A percentile compares a stretch with the other conserved stretches of the same genome.
phyloP scores from a whole-genome alignment of 257 asterid species.

The Salvia hispanica region DNA sequence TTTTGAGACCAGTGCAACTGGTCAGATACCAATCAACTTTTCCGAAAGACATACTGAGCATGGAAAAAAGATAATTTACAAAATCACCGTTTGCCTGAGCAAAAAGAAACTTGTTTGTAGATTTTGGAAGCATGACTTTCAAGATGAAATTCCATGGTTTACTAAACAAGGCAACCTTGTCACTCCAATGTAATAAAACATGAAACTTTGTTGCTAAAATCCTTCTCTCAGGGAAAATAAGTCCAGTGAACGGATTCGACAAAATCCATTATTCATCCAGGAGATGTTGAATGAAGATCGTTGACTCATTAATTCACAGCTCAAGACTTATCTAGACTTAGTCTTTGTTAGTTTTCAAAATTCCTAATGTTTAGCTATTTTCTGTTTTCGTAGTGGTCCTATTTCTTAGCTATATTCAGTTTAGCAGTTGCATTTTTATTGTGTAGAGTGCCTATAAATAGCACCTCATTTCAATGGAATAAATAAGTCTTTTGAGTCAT shows the following conservation, averaged over 20 bases:
- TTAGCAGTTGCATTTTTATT: too few species aligned
- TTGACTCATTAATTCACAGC: too few species aligned
- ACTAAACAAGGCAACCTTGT: background rate
- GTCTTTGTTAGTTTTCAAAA: too few species aligned
- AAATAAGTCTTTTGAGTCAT: too few species aligned
- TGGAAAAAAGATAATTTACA: slow-evolving; percentile 12
- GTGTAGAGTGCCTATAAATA: too few species aligned
- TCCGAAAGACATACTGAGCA: slow-evolving; percentile 19
- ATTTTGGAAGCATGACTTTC: slow-evolving; percentile 15
- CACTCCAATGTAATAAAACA: background rate
- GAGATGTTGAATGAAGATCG: too few species aligned
- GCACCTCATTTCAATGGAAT: too few species aligned
- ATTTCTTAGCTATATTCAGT: too few species aligned
- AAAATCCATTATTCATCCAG: slow-evolving; percentile 3
- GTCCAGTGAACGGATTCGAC: slow-evolving; percentile 1
- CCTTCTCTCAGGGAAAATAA: background rate
- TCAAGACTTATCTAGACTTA: too few species aligned
- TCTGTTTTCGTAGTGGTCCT: too few species aligned
- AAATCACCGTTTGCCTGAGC: slow-evolving; percentile 15
- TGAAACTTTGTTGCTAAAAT: background rate
- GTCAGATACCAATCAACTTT: background rate
- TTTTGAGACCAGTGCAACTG: background rate
- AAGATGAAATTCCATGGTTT: background rate
- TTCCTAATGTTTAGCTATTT: too few species aligned
- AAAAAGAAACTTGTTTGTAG: slow-evolving; percentile 20